Evolutionary conservation across 2,329 filamentous ascomycete genomes (phyloP), one percentile per base, ranked within the genome.

Genomic region (Coniochaeta prunicola): DNA sequence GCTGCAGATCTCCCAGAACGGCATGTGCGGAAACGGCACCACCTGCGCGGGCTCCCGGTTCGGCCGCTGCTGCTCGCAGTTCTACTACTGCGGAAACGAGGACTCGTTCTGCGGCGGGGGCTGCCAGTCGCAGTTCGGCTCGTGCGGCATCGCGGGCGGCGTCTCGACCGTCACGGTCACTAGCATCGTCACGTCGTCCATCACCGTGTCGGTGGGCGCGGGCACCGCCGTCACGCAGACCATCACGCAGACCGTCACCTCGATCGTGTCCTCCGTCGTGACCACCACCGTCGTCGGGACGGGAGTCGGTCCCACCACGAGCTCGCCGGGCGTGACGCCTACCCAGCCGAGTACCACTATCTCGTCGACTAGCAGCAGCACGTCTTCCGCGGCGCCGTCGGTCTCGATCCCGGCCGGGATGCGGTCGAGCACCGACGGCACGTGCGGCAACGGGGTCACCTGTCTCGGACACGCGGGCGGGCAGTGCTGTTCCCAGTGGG

Each of bases 401-500:
- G 56, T 65, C 3, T 53, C 61, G 1, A 53, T 66, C 1, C 65
- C 65, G 1, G 45, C 67, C 1, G 67, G 67, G 0, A 40, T 61
- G 62, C 53, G 53, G n/a, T 59, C 64, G 1, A 65, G 60, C 15
- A 67, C 63, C 6, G 66, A 68, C 24, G 67, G 67, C 3, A 48
- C 57, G 9, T 69, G 67, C 33, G 67, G 67, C 1, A 64, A 61
- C 36, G 59, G 60, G 4, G 58, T 64, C 19, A 65, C 61, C 13
- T 69, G 67, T 45, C 50, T 67, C 0, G 67, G 66, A 0, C 61
- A 63, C 3, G 59, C 10, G 2, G 66, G 61, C 34, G 67, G 67
- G 0, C 57, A 62, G 19, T 69, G 67, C 59, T 69, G 67, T 59
- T 65, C 63, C 13, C 66, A 69, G 60, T 67, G 67, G 57, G 67